Percentiles rank a stretch among this genome's conserved stretches.
Evolutionary conservation across 192 early-diverging fungal species (phyloP).

Genomic region (Coemansia sp.): DNA sequence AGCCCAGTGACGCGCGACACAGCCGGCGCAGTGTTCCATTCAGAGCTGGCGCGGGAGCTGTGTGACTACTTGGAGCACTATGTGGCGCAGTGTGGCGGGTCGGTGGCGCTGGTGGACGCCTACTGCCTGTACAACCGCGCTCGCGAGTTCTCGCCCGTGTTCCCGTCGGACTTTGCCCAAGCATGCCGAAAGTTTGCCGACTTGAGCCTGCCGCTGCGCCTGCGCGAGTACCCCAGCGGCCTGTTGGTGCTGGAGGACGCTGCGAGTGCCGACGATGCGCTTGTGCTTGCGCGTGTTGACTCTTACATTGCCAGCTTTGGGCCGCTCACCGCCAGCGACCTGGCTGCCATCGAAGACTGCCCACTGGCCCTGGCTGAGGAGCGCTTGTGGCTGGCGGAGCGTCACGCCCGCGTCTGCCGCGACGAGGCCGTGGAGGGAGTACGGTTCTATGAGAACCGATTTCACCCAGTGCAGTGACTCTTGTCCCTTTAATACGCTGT

Average conservation of each 20-base stretch:
- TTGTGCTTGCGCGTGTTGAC: slow-evolving; percentile 62
- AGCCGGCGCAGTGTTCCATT: slow-evolving; percentile 83
- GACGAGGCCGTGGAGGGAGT: slow-evolving; percentile 88
- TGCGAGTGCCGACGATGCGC: slow-evolving; percentile 66
- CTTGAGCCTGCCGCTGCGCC: slow-evolving; percentile 70
- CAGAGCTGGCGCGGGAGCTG: slow-evolving; percentile 86
- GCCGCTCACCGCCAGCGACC: slow-evolving; percentile 69
- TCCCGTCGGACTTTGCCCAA: slow-evolving; percentile 89
- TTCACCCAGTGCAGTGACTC: not conserved
- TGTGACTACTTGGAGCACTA: slow-evolving; percentile 78
- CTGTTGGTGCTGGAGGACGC: slow-evolving; percentile 75
- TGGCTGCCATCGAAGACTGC: slow-evolving; percentile 62
- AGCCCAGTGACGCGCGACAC: slow-evolving; percentile 91
- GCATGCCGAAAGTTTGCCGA: slow-evolving; percentile 70
- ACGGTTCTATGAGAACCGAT: slow-evolving; percentile 76
- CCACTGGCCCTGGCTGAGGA: slow-evolving; percentile 48
- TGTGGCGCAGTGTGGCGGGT: slow-evolving; percentile 66
- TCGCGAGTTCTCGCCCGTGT: slow-evolving; percentile 85
- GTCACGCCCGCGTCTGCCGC: slow-evolving; percentile 76
- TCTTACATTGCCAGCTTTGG: slow-evolving; percentile 56
- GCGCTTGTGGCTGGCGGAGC: slow-evolving; percentile 74
- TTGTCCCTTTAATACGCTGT: not conserved
- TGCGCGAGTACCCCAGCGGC: slow-evolving; percentile 81
- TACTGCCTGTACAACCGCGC: slow-evolving; percentile 97
- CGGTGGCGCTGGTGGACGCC: slow-evolving; percentile 84